Evolutionary conservation across 345 rosid species (phyloP).

Genomic region (Salix purpurea): DNA sequence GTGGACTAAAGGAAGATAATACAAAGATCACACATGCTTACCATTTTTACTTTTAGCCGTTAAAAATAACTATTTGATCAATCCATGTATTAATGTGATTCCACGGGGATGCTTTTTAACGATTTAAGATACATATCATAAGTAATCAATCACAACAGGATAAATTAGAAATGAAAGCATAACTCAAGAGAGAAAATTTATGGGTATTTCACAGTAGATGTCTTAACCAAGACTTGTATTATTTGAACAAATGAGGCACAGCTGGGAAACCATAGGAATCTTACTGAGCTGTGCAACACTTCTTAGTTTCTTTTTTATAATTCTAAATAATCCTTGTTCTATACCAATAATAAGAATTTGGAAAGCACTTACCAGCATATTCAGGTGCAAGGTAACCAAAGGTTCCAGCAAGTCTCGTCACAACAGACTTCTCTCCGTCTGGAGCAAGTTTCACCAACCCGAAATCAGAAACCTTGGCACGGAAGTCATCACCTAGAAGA

Average conservation of each 20-base stretch:
- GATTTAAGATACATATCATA: background rate
- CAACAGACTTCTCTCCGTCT: conserved; percentile 44
- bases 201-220: background rate
- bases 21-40: background rate
- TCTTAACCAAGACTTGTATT: background rate
- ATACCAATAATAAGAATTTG: background rate
- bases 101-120: background rate
- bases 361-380: conserved; percentile 45
- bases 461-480: conserved; percentile 54
- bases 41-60: background rate
- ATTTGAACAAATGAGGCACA: background rate
- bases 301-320: background rate
- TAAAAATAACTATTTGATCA: background rate
- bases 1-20: background rate
- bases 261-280: background rate
- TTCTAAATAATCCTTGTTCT: background rate
- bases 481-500: conserved; percentile 44
- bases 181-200: no score
- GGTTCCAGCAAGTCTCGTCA: conserved; percentile 50
- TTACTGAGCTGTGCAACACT: background rate
- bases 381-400: conserved; percentile 64
- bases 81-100: background rate
- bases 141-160: background rate
- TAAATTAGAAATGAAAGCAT: no score
- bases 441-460: conserved; percentile 56